Evolutionary conservation across 169 alveolate genomes (phyloP).

Genomic region (Theileria orientalis): DNA sequence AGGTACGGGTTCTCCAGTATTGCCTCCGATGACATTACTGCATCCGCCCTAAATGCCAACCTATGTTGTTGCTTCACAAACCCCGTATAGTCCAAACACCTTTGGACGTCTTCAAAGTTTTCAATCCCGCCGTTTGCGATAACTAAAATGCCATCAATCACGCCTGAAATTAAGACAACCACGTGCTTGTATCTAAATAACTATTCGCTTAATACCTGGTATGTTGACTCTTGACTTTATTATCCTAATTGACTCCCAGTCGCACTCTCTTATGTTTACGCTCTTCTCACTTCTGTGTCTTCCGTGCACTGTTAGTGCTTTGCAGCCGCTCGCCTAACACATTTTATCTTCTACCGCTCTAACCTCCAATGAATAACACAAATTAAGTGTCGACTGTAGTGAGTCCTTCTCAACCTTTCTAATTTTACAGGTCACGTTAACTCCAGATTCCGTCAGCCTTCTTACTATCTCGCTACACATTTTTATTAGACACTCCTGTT

Average conservation of each 20-base stretch:
- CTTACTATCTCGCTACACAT: slow-evolving; percentile 73
- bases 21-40: slow-evolving; percentile 90
- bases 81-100: slow-evolving; percentile 87
- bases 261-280: slow-evolving; percentile 55
- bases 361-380: slow-evolving; percentile 84
- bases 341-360: not conserved
- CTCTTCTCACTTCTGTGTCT: slow-evolving; percentile 72
- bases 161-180: not conserved
- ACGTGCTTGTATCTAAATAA: too few relatives aligned
- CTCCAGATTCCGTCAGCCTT: slow-evolving; percentile 72
- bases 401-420: slow-evolving; percentile 81
- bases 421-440: slow-evolving; percentile 89
- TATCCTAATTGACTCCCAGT: slow-evolving; percentile 82
- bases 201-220: slow-evolving; percentile 65
- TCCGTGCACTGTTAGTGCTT: slow-evolving; percentile 81
- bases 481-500: not conserved
- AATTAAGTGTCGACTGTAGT: slow-evolving; percentile 81
- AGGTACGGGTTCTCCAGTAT: slow-evolving; percentile 87
- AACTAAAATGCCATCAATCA: slow-evolving; percentile 40
- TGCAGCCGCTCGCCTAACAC: slow-evolving; percentile 73
- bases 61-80: slow-evolving; percentile 32
- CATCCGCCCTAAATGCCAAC: slow-evolving; percentile 70
- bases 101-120: slow-evolving; percentile 80
- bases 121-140: slow-evolving; percentile 93
- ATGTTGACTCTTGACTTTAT: slow-evolving; percentile 81